A percentile compares a stretch with the other conserved stretches of the same genome.
These are phyloP conservation scores for Penicillium sp. DNA, from an alignment of 2,329 filamentous ascomycete genomes.

Conservation along the genomic window DNA sequence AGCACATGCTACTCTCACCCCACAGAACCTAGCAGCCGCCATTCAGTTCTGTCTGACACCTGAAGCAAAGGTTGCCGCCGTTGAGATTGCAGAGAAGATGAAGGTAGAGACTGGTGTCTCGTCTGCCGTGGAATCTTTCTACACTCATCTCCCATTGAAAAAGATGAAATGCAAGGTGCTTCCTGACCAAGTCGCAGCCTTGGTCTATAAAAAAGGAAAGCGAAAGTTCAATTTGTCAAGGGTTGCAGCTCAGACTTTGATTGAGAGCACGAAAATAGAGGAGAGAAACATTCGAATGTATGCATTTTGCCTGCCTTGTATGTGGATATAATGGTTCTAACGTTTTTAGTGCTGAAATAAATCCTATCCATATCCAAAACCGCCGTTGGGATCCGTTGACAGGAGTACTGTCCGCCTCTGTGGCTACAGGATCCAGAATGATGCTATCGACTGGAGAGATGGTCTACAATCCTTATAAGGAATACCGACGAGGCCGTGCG, in stretches of 20 bases:
- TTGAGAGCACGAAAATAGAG: background rate
- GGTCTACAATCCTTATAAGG: background rate
- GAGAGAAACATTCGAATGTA: background rate
- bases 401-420: slow-evolving; percentile 18
- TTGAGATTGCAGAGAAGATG: slow-evolving; percentile 35
- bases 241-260: background rate
- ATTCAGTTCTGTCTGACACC: slow-evolving; percentile 49
- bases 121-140: slow-evolving; percentile 44
- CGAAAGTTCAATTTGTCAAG: background rate
- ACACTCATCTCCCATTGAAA: slow-evolving; percentile 15
- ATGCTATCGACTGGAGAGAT: slow-evolving; percentile 3
- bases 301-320: no score
- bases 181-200: slow-evolving; percentile 13
- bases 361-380: background rate
- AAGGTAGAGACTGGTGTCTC: slow-evolving; percentile 47
- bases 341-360: background rate
- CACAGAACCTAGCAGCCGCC: slow-evolving; percentile 48
- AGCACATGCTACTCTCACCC: slow-evolving; percentile 49
- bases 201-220: background rate
- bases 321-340: no score
- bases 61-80: no score
- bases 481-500: background rate
- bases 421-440: slow-evolving; percentile 27
- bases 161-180: slow-evolving; percentile 23
- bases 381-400: slow-evolving; percentile 11